A percentile compares a stretch with the other conserved stretches of the same genome.
These are phyloP conservation scores for Fraxinus americana DNA, from an alignment of 257 asterid genomes.

Conservation along the genomic window DNA sequence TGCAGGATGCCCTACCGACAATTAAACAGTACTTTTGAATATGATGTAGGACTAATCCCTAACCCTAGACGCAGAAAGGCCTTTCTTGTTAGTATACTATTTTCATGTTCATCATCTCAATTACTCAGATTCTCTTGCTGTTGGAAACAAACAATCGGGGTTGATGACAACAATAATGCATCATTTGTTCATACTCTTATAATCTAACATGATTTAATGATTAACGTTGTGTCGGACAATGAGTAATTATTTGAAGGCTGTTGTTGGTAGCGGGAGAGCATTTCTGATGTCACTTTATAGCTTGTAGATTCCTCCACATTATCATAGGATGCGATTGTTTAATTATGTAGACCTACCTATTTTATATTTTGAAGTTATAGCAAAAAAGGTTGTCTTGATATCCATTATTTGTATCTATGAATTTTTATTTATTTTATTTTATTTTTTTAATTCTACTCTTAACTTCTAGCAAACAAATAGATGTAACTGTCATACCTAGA, in stretches of 20 bases:
- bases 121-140: background rate
- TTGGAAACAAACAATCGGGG: background rate
- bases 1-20: slow-evolving; percentile 30
- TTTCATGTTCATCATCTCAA: background rate
- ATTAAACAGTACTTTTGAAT: background rate
- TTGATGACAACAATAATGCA: background rate
- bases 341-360: background rate
- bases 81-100: background rate
- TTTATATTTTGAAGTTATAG: no score
- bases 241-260: background rate
- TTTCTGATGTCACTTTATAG: no score
- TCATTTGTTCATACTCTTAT: background rate
- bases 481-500: no score
- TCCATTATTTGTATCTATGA: no score
- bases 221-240: background rate
- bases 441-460: no score
- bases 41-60: slow-evolving; percentile 12
- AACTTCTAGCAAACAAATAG: no score
- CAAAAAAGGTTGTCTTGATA: no score
- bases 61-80: background rate
- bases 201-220: background rate
- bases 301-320: no score
- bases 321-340: background rate
- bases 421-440: no score
- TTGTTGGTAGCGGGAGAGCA: no score